Conservation (phyloP, 352 stramenopile genomes). For the Phytophthora sp. region DNA sequence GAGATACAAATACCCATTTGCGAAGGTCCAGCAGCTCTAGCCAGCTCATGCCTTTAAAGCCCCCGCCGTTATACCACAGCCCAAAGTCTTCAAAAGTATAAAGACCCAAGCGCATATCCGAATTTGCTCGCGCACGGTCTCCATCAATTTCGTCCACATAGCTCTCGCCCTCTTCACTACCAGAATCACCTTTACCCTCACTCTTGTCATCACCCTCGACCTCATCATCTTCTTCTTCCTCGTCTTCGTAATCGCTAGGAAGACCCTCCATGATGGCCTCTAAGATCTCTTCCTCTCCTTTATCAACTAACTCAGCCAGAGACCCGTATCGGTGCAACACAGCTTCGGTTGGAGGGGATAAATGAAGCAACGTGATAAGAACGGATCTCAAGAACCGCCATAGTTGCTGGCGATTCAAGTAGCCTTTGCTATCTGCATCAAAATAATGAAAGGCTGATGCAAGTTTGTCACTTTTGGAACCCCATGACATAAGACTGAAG, state of each 20-base stretch:
- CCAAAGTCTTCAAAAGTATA: constrained; percentile 89
- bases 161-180: constrained; percentile 27
- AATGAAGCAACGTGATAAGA: constrained; percentile 72
- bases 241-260: constrained; percentile 25
- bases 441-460: constrained; percentile 87
- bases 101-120: constrained; percentile 56
- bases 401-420: constrained; percentile 79
- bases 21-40: constrained; percentile 84
- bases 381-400: constrained; percentile 87
- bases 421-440: constrained; percentile 80
- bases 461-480: constrained; percentile 89
- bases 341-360: constrained; percentile 70
- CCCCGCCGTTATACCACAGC: constrained; percentile 85
- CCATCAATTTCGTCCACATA: constrained; percentile 48
- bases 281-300: constrained; percentile 80
- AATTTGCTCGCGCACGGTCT: constrained; percentile 47
- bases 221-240: constrained; percentile 31
- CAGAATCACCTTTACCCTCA: constrained; percentile 24
- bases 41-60: constrained; percentile 83
- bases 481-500: constrained; percentile 82
- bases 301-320: constrained; percentile 77
- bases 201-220: constrained; percentile 12
- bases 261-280: constrained; percentile 74
- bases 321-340: constrained; percentile 66
- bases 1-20: constrained; percentile 86